Conservation (phyloP, 345 rosid genomes). For the Hibiscus mutabilis region DNA sequence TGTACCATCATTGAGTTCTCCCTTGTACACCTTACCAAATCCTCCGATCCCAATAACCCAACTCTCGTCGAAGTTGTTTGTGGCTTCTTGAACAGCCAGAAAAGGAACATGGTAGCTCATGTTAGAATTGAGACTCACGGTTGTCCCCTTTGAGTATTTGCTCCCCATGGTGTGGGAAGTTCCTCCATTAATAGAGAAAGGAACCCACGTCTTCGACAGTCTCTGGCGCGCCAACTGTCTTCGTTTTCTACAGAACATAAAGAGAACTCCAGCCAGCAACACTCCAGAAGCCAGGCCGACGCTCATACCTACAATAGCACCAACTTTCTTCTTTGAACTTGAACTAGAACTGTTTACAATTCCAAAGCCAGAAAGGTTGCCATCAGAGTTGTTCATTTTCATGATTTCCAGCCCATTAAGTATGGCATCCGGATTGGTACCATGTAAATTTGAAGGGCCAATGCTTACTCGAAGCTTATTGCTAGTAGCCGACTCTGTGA, state of each 20-base stretch:
- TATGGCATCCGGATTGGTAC: constrained; percentile 41
- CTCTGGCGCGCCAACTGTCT: constrained; percentile 24
- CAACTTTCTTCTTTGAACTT: constrained; percentile 31
- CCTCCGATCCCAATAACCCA: constrained; percentile 71
- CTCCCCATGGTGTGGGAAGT: constrained; percentile 42
- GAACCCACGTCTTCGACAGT: constrained; percentile 65
- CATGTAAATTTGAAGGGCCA: constrained; percentile 30
- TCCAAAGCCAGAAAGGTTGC: constrained; percentile 36
- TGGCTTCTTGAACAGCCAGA: constrained; percentile 54
- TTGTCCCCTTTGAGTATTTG: constrained; percentile 52
- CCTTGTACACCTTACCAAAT: constrained; percentile 74
- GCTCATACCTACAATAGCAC: constrained; percentile 36
- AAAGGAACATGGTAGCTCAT: constrained; percentile 47
- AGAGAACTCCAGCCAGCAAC: constrained; percentile 33
- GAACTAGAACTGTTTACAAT: constrained; percentile 15
- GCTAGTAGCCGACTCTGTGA: constrained; percentile 26
- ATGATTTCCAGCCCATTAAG: constrained; percentile 74
- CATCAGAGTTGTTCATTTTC: constrained; percentile 54
- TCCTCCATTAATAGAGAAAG: constrained; percentile 39
- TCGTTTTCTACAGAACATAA: constrained; percentile 31
- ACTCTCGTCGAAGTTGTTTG: constrained; percentile 64
- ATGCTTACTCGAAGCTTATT: constrained; percentile 48
- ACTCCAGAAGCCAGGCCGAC: constrained; percentile 30
- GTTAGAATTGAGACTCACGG: constrained; percentile 34
- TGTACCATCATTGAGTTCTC: constrained; percentile 49